Base-by-base conservation (phyloP, 1,139 yeast genomes). In the Nakaseomyces uthaithaninus region DNA sequence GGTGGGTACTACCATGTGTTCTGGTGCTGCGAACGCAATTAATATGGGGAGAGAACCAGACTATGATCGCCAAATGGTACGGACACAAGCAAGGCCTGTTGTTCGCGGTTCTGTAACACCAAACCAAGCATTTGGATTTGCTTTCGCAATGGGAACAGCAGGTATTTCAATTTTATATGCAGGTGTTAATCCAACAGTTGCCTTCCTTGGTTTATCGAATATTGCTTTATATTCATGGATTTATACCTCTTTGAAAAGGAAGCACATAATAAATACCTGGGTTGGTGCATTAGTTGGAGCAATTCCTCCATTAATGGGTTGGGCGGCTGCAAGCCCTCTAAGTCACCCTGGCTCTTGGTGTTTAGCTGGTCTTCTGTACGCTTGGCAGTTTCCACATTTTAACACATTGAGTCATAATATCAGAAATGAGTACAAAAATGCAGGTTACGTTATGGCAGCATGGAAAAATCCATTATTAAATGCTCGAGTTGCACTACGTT, bases 301-400 rank as follows among this genome's bases (percentile, higher is more conserved):
- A 0, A 83, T 91, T 31, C 98, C 99, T 1, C 99, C 99, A 24
- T 70, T 93, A 40, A 91, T 91, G 99, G 99, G 99, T 2, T 91
- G 98, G 98, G 95, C 95, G 1, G 95, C 96, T 0, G 83, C 95
- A 3, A 77, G 85, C 2, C 76, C 94, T 1, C 65, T 91, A 38
- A 53, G 69, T 3, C 86, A 85, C 47, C 96, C 97, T 0, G 96
- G 93, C 6, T 94, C 94, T 3, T 91, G 97, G 97, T 80, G 93
- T 55, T 66, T 89, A 26, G 97, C 97, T 1, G 87, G 82, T 0
- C 66, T 93, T 42, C 67, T 91, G 31, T 91, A 84, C 59, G 95
- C 97, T 3, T 91, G 99, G 99, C 99, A 91, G 64, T 91, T 91
- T 60, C 99, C 99, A 3, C 99, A 91, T 62, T 91, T 91, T 68